phyloP scores from a whole-genome alignment of 2,329 filamentous ascomycete genomes.

The Fusarium acutatum region DNA sequence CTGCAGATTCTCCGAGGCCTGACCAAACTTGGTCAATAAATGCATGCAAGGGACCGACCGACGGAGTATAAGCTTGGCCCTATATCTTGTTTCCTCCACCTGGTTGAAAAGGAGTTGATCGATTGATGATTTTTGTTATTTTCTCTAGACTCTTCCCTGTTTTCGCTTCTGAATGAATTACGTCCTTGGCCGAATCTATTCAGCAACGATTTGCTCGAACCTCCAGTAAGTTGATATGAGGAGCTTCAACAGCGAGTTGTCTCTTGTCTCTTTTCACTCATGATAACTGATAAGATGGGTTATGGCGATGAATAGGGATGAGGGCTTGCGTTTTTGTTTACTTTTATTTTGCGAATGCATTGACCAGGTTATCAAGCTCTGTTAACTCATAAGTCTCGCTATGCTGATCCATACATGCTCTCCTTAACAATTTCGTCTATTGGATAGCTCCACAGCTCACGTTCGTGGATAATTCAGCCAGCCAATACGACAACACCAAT shows the following conservation, averaged over 20 bases:
- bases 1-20: neutral
- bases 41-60: slow-evolving; percentile 9
- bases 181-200: neutral
- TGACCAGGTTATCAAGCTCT: neutral
- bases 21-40: slow-evolving; percentile 5
- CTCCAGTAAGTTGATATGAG: no score
- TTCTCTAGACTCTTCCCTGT: neutral
- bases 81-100: neutral
- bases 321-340: neutral
- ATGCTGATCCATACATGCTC: neutral
- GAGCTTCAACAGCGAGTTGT: neutral
- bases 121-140: neutral
- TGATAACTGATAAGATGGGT: neutral
- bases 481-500: neutral
- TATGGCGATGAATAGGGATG: neutral
- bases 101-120: slow-evolving; percentile 6
- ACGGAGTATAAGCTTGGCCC: neutral
- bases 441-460: neutral
- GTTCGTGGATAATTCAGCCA: neutral
- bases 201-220: neutral
- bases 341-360: neutral
- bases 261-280: neutral
- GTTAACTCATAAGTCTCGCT: neutral
- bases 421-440: neutral
- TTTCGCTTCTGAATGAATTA: neutral